Base-by-base conservation (phyloP, 768 basidiomycete genomes). In the Termitomyces sp. region DNA sequence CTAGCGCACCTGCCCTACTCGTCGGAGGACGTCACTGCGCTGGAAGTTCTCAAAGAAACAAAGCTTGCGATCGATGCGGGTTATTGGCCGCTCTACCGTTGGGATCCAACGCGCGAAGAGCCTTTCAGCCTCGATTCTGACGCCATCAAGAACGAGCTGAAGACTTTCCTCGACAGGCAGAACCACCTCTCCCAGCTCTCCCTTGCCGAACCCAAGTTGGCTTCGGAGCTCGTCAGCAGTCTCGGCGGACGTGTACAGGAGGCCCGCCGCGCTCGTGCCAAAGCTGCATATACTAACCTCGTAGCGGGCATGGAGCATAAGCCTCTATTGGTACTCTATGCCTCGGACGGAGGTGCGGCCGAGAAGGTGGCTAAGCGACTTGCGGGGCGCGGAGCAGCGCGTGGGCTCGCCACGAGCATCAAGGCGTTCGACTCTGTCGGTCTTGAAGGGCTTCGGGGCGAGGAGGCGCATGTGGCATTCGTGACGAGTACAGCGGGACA, bases 1-100 rank as follows among this genome's bases (percentile, higher is more conserved):
- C 80, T 98, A 42, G 96, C 94, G 1, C 96, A 98, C 72, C 84
- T 98, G 16, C 97, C 97, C 1, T 95, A 96, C 73, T 79, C 81
- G 48, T 75, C 76, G 4, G 95, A 97, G 66, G 77, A 84, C 55
- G 74, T 85, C 0, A 78, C 87, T 0, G 92, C 95, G 2, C 82
- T 99, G 35, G 86, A 95, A 34, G 75, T 98, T n/a, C 78, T 99
- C 56, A 95, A 97, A 76, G 94, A 96, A 76, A 99, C 95, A 25
- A 99, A 98, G 69, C 81, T 94, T 49, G 96, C 96, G 5, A 91
- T 98, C 40, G 95, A 98, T 64, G 82, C 90, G 10, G 96, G 96
- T 3, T 96, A 95, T 73, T 98, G 97, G 97, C 96, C 96, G 0
- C 76, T 98, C 52, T 99, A 98, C 78, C 83, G 97, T 55, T 99